A percentile compares a stretch with the other conserved stretches of the same genome.
These are phyloP conservation scores for Picea abies DNA, from an alignment of 83 land plant species.

Conservation along the genomic window DNA sequence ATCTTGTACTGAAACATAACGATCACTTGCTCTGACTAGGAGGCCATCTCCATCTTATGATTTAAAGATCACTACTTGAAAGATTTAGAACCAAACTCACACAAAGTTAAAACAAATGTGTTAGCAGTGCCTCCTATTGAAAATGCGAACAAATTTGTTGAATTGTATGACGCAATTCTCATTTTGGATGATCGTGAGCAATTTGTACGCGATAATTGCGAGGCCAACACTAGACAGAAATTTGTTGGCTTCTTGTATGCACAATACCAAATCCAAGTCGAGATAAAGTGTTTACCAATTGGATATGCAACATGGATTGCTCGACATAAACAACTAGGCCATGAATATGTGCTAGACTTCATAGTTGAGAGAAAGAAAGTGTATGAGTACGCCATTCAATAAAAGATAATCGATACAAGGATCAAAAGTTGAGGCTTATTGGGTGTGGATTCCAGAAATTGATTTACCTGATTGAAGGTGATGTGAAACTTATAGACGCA, in stretches of 20 bases:
- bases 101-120: slow-evolving; percentile 16
- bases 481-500: too few relatives aligned
- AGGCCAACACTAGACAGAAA: slow-evolving; percentile 34
- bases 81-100: slow-evolving; percentile 3
- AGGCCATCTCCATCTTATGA: slow-evolving; percentile 39
- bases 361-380: slow-evolving; percentile 94
- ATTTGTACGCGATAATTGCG: slow-evolving; percentile 46
- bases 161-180: slow-evolving; percentile 71
- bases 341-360: slow-evolving; percentile 93
- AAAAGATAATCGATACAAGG: slow-evolving; percentile 85
- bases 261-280: slow-evolving; percentile 71
- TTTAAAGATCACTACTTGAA: slow-evolving; percentile 19
- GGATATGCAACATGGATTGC: slow-evolving; percentile 98
- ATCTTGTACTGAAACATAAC: not conserved
- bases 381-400: slow-evolving; percentile 85
- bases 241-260: slow-evolving; percentile 53
- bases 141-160: slow-evolving; percentile 67
- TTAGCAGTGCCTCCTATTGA: slow-evolving; percentile 63
- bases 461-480: too few relatives aligned
- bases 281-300: slow-evolving; percentile 86
- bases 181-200: slow-evolving; percentile 90
- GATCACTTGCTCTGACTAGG: slow-evolving; percentile 17
- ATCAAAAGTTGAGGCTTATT: slow-evolving; percentile 75
- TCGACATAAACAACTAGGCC: slow-evolving; percentile 51
- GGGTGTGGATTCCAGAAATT: too few relatives aligned